Percentiles rank a stretch among this genome's conserved stretches.
These are phyloP conservation scores for Solanum hybrid DNA, from an alignment of 305 asterid genomes.

Conservation along the genomic window DNA sequence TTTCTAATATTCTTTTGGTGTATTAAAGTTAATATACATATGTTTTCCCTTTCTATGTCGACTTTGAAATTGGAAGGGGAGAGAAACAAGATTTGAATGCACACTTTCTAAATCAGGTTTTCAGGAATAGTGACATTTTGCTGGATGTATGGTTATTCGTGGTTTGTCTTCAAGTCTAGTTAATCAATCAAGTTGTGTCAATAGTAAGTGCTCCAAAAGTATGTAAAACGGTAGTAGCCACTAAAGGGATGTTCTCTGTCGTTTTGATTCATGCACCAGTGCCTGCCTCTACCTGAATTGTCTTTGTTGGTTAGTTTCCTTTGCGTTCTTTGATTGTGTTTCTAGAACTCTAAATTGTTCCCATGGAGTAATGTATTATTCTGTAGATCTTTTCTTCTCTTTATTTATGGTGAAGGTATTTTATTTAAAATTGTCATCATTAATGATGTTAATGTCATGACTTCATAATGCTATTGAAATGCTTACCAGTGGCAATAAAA, in stretches of 20 bases:
- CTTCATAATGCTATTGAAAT: neutral
- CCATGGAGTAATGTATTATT: neutral
- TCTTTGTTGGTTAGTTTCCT: neutral
- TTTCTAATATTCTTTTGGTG: neutral
- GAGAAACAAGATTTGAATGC: neutral
- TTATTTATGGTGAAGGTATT: neutral
- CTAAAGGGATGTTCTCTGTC: neutral
- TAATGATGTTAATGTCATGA: neutral
- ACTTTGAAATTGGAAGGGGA: neutral
- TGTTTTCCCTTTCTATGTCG: neutral
- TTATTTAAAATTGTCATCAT: neutral
- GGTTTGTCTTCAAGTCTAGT: neutral
- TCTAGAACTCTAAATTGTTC: neutral
- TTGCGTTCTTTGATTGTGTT: neutral
- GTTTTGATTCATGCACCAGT: neutral
- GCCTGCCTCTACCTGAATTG: neutral
- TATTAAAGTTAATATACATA: neutral
- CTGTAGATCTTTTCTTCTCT: neutral
- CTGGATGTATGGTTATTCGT: no score
- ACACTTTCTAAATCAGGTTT: neutral
- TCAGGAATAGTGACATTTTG: no score
- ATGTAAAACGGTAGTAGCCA: neutral
- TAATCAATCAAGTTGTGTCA: neutral
- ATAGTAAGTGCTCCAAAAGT: neutral
- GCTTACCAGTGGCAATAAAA: constrained; percentile 2